Base-by-base conservation (phyloP, 2,329 filamentous ascomycete genomes). In the Diaporthe batatas region DNA sequence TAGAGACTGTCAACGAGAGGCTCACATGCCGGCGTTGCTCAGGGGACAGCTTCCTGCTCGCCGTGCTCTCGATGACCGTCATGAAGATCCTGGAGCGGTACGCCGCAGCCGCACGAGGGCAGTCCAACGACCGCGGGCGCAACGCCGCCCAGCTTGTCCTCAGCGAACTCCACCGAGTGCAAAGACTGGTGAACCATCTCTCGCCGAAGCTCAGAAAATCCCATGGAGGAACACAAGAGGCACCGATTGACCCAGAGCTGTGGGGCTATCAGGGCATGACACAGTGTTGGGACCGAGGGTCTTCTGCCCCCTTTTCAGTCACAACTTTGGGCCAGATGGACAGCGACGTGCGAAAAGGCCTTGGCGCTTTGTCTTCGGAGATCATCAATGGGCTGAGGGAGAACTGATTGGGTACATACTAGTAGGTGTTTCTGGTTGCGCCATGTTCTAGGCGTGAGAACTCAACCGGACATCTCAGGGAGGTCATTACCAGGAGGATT, bases 1-100 rank as follows among this genome's bases (percentile, higher is more conserved):
- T 58, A 6, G 55, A 58, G 34, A 34, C 21, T 3, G 55, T 58
- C 3, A 58, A 34, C 55, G 34, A 58, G 34, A 18, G 21, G n/a
- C 55, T 58, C 12, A 18, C n/a, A 23, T 58, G 55, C 34, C 5
- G 21, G 39, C 2, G 2, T 34, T 58, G 55, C n/a, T 12, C 34
- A 39, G 55, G 34, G 34, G 55, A 58, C 14, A 58, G 8, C n/a
- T 58, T 58, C 34, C 12, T 58, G 34, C 55, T 58, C 11, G 55
- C 55, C 32, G 12, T 58, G 21, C 55, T 58, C 32, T 58, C 55
- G 8, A 58, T 58, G 55, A 39, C 34, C 12, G n/a, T 58, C 32
- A 34, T 58, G 5, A 58, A 58, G 34, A 58, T 58, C 8, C 34
- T 58, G 55, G 55, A 58, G 34, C 55, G 55, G 21, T 58, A 58